Evolutionary conservation across 495 filamentous ascomycete genomes (phyloP).

Genomic region (Penicillium canariense): DNA sequence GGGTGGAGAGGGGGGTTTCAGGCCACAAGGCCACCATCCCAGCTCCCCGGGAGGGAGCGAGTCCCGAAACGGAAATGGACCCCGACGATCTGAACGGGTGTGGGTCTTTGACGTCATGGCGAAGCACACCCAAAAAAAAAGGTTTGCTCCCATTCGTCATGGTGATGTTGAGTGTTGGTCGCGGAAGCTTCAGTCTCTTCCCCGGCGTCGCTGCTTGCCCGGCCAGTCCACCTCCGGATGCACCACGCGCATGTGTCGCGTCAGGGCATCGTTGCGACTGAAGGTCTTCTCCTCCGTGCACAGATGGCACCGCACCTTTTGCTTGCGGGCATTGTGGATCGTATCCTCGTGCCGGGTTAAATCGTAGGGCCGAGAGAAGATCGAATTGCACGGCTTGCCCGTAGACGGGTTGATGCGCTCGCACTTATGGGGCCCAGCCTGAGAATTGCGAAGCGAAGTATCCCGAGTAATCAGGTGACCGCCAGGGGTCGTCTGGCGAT

Average conservation of each 20-base stretch:
- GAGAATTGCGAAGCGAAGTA: slow-evolving; percentile 67
- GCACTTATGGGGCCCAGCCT: slow-evolving; percentile 87
- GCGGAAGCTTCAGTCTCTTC: slow-evolving; percentile 34
- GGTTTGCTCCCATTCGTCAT: slow-evolving; percentile 19
- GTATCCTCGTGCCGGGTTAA: slow-evolving; percentile 96
- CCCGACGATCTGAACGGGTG: slow-evolving; percentile 16
- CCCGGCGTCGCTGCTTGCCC: slow-evolving; percentile 56
- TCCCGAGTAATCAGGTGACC: slow-evolving; percentile 42
- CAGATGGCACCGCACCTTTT: slow-evolving; percentile 90
- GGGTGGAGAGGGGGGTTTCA: slow-evolving; percentile 2
- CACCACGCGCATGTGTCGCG: slow-evolving; percentile 87
- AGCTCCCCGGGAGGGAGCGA: neutral
- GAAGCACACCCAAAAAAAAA: neutral
- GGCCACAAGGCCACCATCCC: slow-evolving; percentile 17
- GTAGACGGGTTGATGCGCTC: slow-evolving; percentile 93
- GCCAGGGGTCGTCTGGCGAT: slow-evolving; percentile 62
- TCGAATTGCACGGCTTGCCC: slow-evolving; percentile 90
- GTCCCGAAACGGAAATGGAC: slow-evolving; percentile 15
- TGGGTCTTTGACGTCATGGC: slow-evolving; percentile 24
- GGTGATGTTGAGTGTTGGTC: slow-evolving; percentile 16
- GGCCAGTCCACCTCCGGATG: slow-evolving; percentile 83
- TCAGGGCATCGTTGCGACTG: slow-evolving; percentile 86
- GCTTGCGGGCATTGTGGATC: slow-evolving; percentile 91
- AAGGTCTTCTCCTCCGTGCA: slow-evolving; percentile 99
- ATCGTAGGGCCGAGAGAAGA: slow-evolving; percentile 98